Base-by-base conservation (phyloP, 768 basidiomycete genomes). In the Chlorophyllum brunneum region DNA sequence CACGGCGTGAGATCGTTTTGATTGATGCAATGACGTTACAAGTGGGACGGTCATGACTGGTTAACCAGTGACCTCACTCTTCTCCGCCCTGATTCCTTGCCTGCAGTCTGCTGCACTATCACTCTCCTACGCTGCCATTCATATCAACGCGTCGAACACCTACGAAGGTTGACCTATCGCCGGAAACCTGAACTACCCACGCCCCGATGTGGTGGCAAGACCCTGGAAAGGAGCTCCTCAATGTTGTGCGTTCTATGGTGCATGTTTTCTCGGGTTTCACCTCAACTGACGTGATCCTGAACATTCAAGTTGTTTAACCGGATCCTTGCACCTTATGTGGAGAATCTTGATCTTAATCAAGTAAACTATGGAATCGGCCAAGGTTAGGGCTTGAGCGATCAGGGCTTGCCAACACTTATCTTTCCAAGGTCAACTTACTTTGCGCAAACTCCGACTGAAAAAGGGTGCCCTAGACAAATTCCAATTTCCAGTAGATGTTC, bases 391-490 rank as follows among this genome's bases (percentile, higher is more conserved):
- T 43, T 11, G 33, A 13, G 20, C 29, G 18, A 36, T 10, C 22
- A 15, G 30, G 3, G 26, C 18, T n/a, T 31, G 7, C 29, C 48
- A 26, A 39, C 22, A 58, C 55, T 43, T 41, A 41, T 1, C 27
- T 39, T 27, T 31, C 16, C 45, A 39, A 92, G 88, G 90, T 36
- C 85, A 88, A 68, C 67, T 92, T 44, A 88, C 85, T 5, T 75
- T 97, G 47, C 78, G 82, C 24, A 87, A 90, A 60, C 69, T 99
- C 43, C 86, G 85, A 48, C 78, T 99, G 58, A 98, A 95, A 74
- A 93, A 86, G 69, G 88, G 90, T 38, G 93, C 90, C 0, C 74
- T 99, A 43, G 97, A 98, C 69, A 93, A 95, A 66, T 97, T 98
- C 67, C 80, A 92, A 52, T 75, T 99, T 18, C 97, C 97, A 0